Percentiles rank a stretch among this genome's conserved stretches.
Conservation (phyloP, 2,329 filamentous ascomycete species). For the Botrytis deweyae region DNA sequence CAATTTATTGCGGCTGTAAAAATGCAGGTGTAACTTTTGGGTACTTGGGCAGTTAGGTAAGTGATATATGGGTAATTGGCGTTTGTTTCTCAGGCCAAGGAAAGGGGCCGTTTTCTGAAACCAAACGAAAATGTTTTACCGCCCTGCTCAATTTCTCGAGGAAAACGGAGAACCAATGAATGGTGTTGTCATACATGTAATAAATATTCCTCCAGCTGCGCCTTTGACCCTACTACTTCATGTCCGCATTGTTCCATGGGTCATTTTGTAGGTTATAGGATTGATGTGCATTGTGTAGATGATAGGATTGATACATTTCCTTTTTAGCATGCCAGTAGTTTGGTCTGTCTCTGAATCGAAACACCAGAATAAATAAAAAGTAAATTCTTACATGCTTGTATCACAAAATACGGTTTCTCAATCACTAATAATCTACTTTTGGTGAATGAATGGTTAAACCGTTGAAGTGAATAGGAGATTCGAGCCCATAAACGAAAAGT, state of each 20-base stretch:
- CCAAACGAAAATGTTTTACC: slow-evolving; percentile 20
- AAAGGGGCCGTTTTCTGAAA: slow-evolving; percentile 17
- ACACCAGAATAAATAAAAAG: slow-evolving; percentile 7
- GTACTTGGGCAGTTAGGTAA: not conserved
- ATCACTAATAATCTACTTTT: not conserved
- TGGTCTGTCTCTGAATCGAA: not conserved
- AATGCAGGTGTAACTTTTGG: not conserved
- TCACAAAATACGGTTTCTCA: not conserved
- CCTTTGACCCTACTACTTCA: not conserved
- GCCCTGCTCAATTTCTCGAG: not conserved
- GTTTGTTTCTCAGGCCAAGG: slow-evolving; percentile 3
- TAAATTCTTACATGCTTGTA: slow-evolving; percentile 4
- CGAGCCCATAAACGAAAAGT: not conserved
- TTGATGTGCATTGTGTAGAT: not conserved
- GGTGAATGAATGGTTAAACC: not conserved
- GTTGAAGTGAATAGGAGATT: slow-evolving; percentile 14
- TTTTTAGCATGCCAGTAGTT: not conserved
- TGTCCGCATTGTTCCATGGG: not conserved
- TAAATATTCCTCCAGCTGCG: not conserved
- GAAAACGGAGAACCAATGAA: slow-evolving; percentile 9
- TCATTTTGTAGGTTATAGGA: slow-evolving; percentile 1
- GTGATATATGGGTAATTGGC: slow-evolving; percentile 13
- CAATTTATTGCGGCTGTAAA: not conserved
- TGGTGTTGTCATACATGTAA: not conserved
- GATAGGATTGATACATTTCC: not conserved